phyloP scores from a whole-genome alignment of 2,329 filamentous ascomycete species.

The Botryotinia calthae region DNA sequence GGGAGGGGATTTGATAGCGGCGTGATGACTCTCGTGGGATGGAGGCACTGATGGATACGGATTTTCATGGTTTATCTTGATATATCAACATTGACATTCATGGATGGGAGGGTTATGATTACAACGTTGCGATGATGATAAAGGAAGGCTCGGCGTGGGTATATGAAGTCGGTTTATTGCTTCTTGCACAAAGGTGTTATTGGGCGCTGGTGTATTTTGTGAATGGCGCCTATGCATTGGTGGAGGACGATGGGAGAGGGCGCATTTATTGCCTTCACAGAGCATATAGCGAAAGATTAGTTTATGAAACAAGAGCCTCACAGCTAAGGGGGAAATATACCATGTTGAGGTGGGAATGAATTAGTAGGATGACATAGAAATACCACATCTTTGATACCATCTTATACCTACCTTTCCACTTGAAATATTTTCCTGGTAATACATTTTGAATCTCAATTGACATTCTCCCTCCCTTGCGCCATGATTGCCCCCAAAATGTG shows the following conservation, averaged over 20 bases:
- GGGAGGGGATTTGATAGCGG: not conserved
- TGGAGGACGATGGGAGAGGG: constrained; percentile 17
- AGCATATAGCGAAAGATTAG: constrained; percentile 16
- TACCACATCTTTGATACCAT: constrained; percentile 19
- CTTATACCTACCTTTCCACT: not conserved
- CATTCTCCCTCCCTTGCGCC: constrained; percentile 16
- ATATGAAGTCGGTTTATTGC: constrained; percentile 23
- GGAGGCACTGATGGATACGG: constrained; percentile 13
- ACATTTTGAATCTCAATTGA: constrained; percentile 2
- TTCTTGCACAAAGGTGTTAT: constrained; percentile 28
- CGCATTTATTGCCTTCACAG: constrained; percentile 22
- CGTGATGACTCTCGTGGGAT: not conserved
- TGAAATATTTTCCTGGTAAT: not conserved
- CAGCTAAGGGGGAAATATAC: constrained; percentile 11
- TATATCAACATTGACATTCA: constrained; percentile 26
- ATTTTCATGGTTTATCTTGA: constrained; percentile 22
- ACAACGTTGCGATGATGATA: constrained; percentile 35
- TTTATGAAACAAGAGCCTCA: constrained; percentile 15
- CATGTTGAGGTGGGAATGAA: constrained; percentile 15
- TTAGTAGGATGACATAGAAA: constrained; percentile 16
- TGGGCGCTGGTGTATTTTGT: constrained; percentile 25
- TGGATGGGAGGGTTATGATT: constrained; percentile 33
- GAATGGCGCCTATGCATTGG: constrained; percentile 27
- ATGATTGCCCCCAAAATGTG: constrained; percentile 9
- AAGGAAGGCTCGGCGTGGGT: constrained; percentile 28